A percentile compares a stretch with the other conserved stretches of the same genome.
Evolutionary conservation across 805 yeast genomes (phyloP).

Genomic region (Candida boidinii): DNA sequence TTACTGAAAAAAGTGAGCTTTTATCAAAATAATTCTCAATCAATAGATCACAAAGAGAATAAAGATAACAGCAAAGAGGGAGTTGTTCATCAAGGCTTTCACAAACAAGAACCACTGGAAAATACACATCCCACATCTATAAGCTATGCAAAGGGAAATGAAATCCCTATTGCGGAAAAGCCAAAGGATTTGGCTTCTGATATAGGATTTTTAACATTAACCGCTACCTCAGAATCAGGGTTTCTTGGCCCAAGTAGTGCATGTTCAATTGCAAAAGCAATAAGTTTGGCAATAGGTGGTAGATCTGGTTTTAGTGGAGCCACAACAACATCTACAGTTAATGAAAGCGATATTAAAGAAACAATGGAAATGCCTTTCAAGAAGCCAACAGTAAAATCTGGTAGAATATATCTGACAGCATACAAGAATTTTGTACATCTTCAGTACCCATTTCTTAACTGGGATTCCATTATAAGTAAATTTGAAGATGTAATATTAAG

Average conservation of each 20-base stretch:
- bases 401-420: conserved; percentile 10
- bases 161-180: too few relatives aligned
- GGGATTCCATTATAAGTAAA: conserved; percentile 15
- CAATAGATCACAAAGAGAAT: neutral
- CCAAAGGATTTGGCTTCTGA: conserved; percentile 19
- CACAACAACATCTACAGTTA: too few relatives aligned
- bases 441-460: conserved; percentile 27
- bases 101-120: too few relatives aligned
- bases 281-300: conserved; percentile 16
- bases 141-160: too few relatives aligned
- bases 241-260: conserved; percentile 24
- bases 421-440: conserved; percentile 24
- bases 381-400: conserved; percentile 13
- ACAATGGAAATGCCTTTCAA: conserved; percentile 11
- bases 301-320: conserved; percentile 4
- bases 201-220: conserved; percentile 21
- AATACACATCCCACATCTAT: too few relatives aligned
- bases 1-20: too few relatives aligned
- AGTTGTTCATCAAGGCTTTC: too few relatives aligned
- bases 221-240: conserved; percentile 21
- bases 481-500: conserved; percentile 13
- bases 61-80: too few relatives aligned
- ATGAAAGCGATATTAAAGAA: too few relatives aligned
- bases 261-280: conserved; percentile 23
- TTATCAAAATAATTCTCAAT: too few relatives aligned